Conservation (phyloP, 768 basidiomycete species). For the Suillus fuscotomentosus region DNA sequence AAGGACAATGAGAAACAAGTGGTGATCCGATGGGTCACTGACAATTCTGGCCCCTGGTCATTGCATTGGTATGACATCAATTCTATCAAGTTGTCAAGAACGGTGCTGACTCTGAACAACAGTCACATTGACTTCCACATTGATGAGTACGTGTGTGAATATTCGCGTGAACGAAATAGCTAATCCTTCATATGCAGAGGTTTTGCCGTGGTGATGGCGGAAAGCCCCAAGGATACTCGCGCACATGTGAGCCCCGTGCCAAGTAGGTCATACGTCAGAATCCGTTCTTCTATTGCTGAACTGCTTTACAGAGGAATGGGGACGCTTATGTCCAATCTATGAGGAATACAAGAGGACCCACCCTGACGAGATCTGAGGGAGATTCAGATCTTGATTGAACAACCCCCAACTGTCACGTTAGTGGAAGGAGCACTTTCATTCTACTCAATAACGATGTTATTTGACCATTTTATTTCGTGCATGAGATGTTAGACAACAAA, state of each 20-base stretch:
- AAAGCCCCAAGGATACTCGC: conserved; percentile 14
- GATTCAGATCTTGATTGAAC: neutral
- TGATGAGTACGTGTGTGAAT: conserved; percentile 10
- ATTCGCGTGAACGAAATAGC: neutral
- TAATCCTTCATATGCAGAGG: conserved; percentile 14
- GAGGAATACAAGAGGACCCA: neutral
- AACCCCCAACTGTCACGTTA: too few relatives aligned
- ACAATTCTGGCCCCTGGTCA: conserved; percentile 49
- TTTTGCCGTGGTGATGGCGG: conserved; percentile 30
- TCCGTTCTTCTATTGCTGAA: neutral
- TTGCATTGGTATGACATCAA: conserved; percentile 14
- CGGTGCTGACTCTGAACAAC: neutral
- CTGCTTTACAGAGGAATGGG: conserved; percentile 19
- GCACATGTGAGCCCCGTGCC: neutral
- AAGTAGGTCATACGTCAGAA: neutral
- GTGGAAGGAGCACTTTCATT: too few relatives aligned
- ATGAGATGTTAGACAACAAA: too few relatives aligned
- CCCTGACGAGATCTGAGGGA: neutral
- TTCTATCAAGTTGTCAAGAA: neutral
- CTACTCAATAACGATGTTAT: too few relatives aligned
- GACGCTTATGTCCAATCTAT: conserved; percentile 22
- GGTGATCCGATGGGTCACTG: conserved; percentile 46
- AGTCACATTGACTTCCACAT: conserved; percentile 22
- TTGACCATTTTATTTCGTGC: too few relatives aligned
- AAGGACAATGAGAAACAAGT: conserved; percentile 18